phyloP scores from a whole-genome alignment of 306 rosid genomes.

The barrel medic (Medicago truncatula) region MtrunA17r5.0-ANR NC_053045.1:43827001-43827500 shows the following conservation, averaged over 20 bases:
- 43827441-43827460: conserved; percentile 85
- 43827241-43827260: conserved; percentile 73
- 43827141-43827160: conserved; percentile 44
- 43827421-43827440: conserved; percentile 95
- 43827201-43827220: conserved; percentile 95
- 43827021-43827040: too few relatives aligned
- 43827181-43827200: conserved; percentile 77
- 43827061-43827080: conserved; percentile 2
- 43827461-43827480: conserved; percentile 76
- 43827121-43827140: neutral
- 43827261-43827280: conserved; percentile 77
- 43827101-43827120: conserved; percentile 13
- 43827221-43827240: conserved; percentile 80
- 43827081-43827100: conserved; percentile 11
- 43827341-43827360: conserved; percentile 17
- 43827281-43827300: conserved; percentile 54
- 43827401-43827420: conserved; percentile 81
- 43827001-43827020: too few relatives aligned
- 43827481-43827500: conserved; percentile 20
- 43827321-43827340: conserved; percentile 16
- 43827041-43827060: neutral
- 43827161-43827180: conserved; percentile 74
- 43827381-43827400: conserved; percentile 41
- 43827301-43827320: conserved; percentile 24
- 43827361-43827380: conserved; percentile 19